phyloP scores from a whole-genome alignment of 805 yeast genomes.

The Starmerella davenportii region DNA sequence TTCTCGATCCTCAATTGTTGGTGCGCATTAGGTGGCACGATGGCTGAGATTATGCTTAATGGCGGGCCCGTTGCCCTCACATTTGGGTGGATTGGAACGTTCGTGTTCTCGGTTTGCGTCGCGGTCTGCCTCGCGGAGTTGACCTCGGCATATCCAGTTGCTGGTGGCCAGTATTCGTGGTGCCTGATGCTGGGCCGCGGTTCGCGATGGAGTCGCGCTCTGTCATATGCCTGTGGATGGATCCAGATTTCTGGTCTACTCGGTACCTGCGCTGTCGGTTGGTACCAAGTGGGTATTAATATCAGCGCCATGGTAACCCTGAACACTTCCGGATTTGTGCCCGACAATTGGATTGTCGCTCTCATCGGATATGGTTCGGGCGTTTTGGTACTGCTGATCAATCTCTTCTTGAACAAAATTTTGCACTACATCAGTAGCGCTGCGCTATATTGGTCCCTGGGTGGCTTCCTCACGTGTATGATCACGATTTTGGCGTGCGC shows the following conservation, averaged over 20 bases:
- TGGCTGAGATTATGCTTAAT: slow-evolving; percentile 41
- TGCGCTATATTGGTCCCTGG: slow-evolving; percentile 35
- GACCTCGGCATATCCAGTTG: slow-evolving; percentile 36
- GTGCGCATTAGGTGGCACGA: slow-evolving; percentile 47
- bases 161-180: slow-evolving; percentile 56
- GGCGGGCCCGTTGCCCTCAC: slow-evolving; percentile 47
- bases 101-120: slow-evolving; percentile 37
- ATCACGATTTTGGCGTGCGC: slow-evolving; percentile 36
- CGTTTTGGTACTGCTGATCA: slow-evolving; percentile 12
- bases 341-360: slow-evolving; percentile 18
- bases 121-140: slow-evolving; percentile 49
- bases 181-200: slow-evolving; percentile 26
- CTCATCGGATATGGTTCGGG: slow-evolving; percentile 18
- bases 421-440: slow-evolving; percentile 34
- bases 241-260: slow-evolving; percentile 45
- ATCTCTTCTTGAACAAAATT: slow-evolving; percentile 16
- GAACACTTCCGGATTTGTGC: slow-evolving; percentile 23
- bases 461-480: slow-evolving; percentile 37
- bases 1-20: slow-evolving; percentile 47
- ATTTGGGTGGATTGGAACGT: slow-evolving; percentile 40
- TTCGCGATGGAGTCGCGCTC: slow-evolving; percentile 28
- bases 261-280: slow-evolving; percentile 44
- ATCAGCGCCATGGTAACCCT: slow-evolving; percentile 35
- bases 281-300: slow-evolving; percentile 35
- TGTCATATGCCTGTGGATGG: slow-evolving; percentile 43